Percentiles rank a stretch among this genome's conserved stretches.
These are phyloP conservation scores for Exophiala sideris DNA, from an alignment of 2,329 filamentous ascomycete species.

Conservation along the genomic window DNA sequence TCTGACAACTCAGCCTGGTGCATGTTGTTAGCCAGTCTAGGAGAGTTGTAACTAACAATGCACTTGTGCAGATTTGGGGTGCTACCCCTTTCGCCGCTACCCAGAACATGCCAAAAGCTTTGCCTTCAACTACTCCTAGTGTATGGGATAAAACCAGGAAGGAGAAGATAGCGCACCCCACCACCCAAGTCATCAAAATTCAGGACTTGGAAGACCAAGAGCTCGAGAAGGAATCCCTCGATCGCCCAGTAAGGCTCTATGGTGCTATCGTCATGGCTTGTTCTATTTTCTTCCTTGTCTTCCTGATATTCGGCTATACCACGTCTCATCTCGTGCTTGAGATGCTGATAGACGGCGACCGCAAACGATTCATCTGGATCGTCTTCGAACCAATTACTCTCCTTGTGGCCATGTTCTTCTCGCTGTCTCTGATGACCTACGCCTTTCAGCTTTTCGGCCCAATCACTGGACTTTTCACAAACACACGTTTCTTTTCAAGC, in stretches of 20 bases:
- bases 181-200: conserved; percentile 14
- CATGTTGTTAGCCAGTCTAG: conserved; percentile 17
- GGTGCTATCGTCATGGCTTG: conserved; percentile 56
- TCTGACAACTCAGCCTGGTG: conserved; percentile 12
- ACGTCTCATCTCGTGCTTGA: conserved; percentile 68
- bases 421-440: conserved; percentile 20
- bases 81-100: conserved; percentile 5
- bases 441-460: conserved; percentile 53
- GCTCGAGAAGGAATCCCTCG: conserved; percentile 20
- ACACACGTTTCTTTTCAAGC: conserved; percentile 63
- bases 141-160: conserved; percentile 14
- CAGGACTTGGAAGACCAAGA: conserved; percentile 17
- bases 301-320: conserved; percentile 65
- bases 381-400: conserved; percentile 17
- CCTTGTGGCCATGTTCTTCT: conserved; percentile 20
- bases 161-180: conserved; percentile 10
- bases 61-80: conserved; percentile 19
- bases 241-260: conserved; percentile 17
- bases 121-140: conserved; percentile 16
- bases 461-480: conserved; percentile 42
- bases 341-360: conserved; percentile 61
- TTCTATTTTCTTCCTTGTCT: conserved; percentile 65
- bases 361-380: conserved; percentile 58
- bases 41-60: conserved; percentile 12
- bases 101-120: conserved; percentile 12